A percentile compares a stretch with the other conserved stretches of the same genome.
phyloP scores from a whole-genome alignment of 768 basidiomycete genomes.

The Scleroderma bovista region DNA sequence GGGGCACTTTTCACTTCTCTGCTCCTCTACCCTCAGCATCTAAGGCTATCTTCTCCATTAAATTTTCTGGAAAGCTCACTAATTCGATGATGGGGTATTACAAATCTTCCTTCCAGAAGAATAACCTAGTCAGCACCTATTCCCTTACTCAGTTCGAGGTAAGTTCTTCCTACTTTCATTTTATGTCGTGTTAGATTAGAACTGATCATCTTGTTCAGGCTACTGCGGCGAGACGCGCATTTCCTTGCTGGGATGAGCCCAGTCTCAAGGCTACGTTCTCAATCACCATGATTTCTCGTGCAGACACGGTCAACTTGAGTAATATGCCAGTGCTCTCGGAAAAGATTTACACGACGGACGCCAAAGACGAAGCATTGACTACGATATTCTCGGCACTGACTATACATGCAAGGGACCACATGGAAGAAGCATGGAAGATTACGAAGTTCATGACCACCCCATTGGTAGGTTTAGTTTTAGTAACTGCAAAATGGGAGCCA shows the following conservation, averaged over 20 bases:
- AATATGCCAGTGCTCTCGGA: conserved; percentile 83
- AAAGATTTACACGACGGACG: conserved; percentile 34
- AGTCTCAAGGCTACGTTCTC: conserved; percentile 79
- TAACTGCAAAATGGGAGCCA: not conserved
- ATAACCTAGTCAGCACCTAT: conserved; percentile 61
- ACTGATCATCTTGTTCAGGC: conserved; percentile 41
- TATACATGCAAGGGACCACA: conserved; percentile 27
- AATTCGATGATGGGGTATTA: conserved; percentile 83
- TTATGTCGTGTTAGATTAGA: not conserved
- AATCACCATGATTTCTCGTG: conserved; percentile 74
- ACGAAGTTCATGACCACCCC: conserved; percentile 80
- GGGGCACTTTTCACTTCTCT: conserved; percentile 56
- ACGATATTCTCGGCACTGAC: conserved; percentile 40
- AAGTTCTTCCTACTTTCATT: conserved; percentile 3
- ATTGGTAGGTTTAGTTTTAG: conserved; percentile 32
- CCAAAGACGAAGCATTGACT: conserved; percentile 28
- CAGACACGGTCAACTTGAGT: conserved; percentile 69
- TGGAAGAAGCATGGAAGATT: conserved; percentile 62
- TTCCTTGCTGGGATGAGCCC: conserved; percentile 94
- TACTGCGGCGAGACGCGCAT: conserved; percentile 76
- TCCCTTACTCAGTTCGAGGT: conserved; percentile 90
- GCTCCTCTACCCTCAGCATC: conserved; percentile 57
- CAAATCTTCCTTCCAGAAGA: conserved; percentile 56
- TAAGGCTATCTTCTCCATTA: conserved; percentile 63
- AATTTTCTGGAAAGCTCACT: conserved; percentile 64